A percentile compares a stretch with the other conserved stretches of the same genome.
Evolutionary conservation across 2,329 filamentous ascomycete species (phyloP).

Genomic region (Stachybotrys chartarum): DNA sequence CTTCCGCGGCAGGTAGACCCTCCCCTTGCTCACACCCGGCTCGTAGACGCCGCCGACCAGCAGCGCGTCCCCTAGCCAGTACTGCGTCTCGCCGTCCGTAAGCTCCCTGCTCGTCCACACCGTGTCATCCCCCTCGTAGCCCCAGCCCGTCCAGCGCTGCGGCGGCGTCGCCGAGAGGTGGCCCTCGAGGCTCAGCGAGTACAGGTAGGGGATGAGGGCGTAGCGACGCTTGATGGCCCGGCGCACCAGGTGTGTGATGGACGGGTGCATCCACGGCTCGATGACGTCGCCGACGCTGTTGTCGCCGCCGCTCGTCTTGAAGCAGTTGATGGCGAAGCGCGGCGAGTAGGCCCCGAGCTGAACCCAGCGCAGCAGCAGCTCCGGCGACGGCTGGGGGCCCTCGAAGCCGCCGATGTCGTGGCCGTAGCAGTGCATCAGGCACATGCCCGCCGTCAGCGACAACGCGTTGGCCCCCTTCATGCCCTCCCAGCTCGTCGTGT

Average conservation of each 20-base stretch:
- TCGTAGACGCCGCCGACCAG: slow-evolving; percentile 63
- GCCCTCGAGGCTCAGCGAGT: slow-evolving; percentile 55
- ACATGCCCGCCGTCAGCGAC: slow-evolving; percentile 61
- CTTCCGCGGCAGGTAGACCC: slow-evolving; percentile 54
- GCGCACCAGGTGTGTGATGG: slow-evolving; percentile 55
- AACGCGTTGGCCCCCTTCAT: slow-evolving; percentile 68
- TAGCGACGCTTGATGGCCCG: slow-evolving; percentile 63
- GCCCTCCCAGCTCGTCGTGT: slow-evolving; percentile 65
- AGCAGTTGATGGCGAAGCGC: slow-evolving; percentile 71
- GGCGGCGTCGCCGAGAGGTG: slow-evolving; percentile 55
- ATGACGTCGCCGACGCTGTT: slow-evolving; percentile 66
- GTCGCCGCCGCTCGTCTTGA: slow-evolving; percentile 59
- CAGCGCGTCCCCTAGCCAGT: slow-evolving; percentile 63
- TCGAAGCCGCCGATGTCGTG: slow-evolving; percentile 74
- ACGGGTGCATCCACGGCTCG: slow-evolving; percentile 71
- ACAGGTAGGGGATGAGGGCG: slow-evolving; percentile 64
- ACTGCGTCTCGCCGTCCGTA: slow-evolving; percentile 61
- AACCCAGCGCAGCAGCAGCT: slow-evolving; percentile 66
- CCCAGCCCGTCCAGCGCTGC: slow-evolving; percentile 68
- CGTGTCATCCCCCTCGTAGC: slow-evolving; percentile 58
- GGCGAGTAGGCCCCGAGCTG: slow-evolving; percentile 64
- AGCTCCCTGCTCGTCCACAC: slow-evolving; percentile 53
- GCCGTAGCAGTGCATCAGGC: slow-evolving; percentile 61
- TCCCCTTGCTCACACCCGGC: slow-evolving; percentile 43
- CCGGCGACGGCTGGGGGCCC: slow-evolving; percentile 63